Percentiles rank a stretch among this genome's conserved stretches.
phyloP scores from a whole-genome alignment of 495 filamentous ascomycete species.

The Talaromyces ruber region DNA sequence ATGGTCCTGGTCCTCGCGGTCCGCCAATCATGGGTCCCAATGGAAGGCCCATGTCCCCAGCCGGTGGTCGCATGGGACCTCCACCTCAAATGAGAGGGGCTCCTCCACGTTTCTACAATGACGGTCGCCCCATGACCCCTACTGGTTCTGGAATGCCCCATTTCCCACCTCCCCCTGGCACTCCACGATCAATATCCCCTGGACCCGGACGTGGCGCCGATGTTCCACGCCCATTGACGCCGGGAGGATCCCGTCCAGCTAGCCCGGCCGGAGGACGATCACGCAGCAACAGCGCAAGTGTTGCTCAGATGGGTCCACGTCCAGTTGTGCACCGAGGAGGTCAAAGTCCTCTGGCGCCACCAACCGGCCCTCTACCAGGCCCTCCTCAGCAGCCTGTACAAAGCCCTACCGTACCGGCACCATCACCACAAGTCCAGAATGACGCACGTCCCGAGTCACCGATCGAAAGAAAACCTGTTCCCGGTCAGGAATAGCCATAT shows the following conservation, averaged over 20 bases:
- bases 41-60: constrained; percentile 40
- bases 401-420: background rate
- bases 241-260: constrained; percentile 29
- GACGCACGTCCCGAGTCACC: background rate
- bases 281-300: constrained; percentile 45
- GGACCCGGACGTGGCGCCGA: constrained; percentile 15
- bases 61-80: constrained; percentile 17
- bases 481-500: constrained; percentile 31
- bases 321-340: constrained; percentile 43
- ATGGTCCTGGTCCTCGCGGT: constrained; percentile 37
- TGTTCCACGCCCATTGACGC: constrained; percentile 37
- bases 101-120: constrained; percentile 30
- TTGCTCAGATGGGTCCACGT: constrained; percentile 31
- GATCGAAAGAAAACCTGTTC: constrained; percentile 21
- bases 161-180: constrained; percentile 25
- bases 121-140: constrained; percentile 32
- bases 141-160: constrained; percentile 13
- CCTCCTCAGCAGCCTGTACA: constrained; percentile 14
- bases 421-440: background rate
- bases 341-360: constrained; percentile 45
- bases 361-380: constrained; percentile 23
- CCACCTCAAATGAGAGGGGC: constrained; percentile 12
- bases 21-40: constrained; percentile 44
- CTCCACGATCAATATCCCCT: constrained; percentile 32
- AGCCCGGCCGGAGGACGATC: constrained; percentile 32